Conservation (phyloP, 768 basidiomycete species). For the Hortiboletus campestris region DNA sequence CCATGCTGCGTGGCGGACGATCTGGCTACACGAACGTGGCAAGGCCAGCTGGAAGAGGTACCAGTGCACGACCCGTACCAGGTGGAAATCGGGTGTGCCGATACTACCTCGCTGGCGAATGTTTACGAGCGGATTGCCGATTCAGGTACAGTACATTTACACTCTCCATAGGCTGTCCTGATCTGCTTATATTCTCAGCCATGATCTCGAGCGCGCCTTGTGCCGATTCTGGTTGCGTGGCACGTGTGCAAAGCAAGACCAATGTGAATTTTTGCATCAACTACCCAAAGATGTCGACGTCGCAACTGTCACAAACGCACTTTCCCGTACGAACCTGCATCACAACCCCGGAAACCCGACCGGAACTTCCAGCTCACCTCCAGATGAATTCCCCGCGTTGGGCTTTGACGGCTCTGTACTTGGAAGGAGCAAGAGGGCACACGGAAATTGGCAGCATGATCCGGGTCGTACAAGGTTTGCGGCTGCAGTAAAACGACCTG, state of each 20-base stretch:
- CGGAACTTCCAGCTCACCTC: constrained; percentile 29
- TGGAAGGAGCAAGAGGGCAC: constrained; percentile 43
- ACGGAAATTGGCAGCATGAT: constrained; percentile 56
- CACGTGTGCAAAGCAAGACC: constrained; percentile 94
- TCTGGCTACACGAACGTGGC: constrained; percentile 31
- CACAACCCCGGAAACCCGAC: constrained; percentile 39
- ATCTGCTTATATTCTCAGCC: constrained; percentile 46
- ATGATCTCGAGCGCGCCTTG: constrained; percentile 90
- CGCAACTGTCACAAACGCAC: constrained; percentile 60
- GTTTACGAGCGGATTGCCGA: constrained; percentile 92
- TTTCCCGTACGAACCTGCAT: constrained; percentile 64
- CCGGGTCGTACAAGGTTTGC: constrained; percentile 88
- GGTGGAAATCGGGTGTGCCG: constrained; percentile 80
- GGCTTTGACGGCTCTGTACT: constrained; percentile 42
- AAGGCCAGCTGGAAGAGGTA: constrained; percentile 23
- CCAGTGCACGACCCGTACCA: constrained; percentile 35
- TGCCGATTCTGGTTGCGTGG: constrained; percentile 98
- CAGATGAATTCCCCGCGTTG: constrained; percentile 72
- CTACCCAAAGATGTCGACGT: constrained; percentile 86
- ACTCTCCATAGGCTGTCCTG: constrained; percentile 1
- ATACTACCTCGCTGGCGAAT: constrained; percentile 96
- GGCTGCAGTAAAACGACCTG: constrained; percentile 78
- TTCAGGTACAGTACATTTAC: constrained; percentile 71
- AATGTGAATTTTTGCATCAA: constrained; percentile 95
- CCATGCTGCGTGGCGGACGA: constrained; percentile 42